phyloP scores from a whole-genome alignment of 2,329 filamentous ascomycete genomes.

The Onygenales sp. region DNA sequence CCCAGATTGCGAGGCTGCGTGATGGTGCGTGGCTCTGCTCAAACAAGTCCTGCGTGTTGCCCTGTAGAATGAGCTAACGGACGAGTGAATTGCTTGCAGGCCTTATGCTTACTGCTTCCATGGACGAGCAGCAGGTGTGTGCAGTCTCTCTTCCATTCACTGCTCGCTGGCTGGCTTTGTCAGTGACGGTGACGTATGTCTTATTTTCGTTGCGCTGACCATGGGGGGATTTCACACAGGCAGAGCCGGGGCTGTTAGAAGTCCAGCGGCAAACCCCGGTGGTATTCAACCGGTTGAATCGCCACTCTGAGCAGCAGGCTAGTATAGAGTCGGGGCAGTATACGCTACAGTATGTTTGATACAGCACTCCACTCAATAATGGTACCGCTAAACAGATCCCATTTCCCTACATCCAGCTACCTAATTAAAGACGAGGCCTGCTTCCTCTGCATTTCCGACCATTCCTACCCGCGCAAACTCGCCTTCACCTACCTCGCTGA shows the following conservation, averaged over 20 bases:
- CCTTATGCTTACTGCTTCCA: constrained; percentile 87
- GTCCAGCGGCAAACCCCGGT: constrained; percentile 87
- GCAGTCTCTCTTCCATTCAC: constrained; percentile 1
- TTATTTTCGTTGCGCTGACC: neutral
- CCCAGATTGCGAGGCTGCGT: constrained; percentile 88
- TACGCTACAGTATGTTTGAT: constrained; percentile 65
- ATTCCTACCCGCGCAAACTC: constrained; percentile 91
- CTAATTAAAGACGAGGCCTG: constrained; percentile 72
- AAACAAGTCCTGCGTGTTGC: neutral
- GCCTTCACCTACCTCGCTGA: constrained; percentile 97
- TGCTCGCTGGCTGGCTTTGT: neutral
- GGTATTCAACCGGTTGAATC: constrained; percentile 76
- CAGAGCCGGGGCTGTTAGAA: constrained; percentile 68
- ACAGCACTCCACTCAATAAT: neutral
- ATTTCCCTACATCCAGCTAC: constrained; percentile 50
- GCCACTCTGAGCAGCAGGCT: constrained; percentile 82
- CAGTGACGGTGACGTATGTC: neutral
- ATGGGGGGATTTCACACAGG: constrained; percentile 27
- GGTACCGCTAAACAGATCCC: neutral
- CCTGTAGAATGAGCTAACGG: neutral
- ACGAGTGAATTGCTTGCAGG: constrained; percentile 42
- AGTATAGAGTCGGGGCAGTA: constrained; percentile 79
- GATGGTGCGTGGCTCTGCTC: constrained; percentile 42
- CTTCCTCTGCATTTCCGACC: constrained; percentile 90
- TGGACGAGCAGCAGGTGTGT: constrained; percentile 73